These are phyloP conservation scores for Auxenochlorella pyrenoidosa DNA, from an alignment of 139 green algal genomes.

Conservation along the genomic window DNA sequence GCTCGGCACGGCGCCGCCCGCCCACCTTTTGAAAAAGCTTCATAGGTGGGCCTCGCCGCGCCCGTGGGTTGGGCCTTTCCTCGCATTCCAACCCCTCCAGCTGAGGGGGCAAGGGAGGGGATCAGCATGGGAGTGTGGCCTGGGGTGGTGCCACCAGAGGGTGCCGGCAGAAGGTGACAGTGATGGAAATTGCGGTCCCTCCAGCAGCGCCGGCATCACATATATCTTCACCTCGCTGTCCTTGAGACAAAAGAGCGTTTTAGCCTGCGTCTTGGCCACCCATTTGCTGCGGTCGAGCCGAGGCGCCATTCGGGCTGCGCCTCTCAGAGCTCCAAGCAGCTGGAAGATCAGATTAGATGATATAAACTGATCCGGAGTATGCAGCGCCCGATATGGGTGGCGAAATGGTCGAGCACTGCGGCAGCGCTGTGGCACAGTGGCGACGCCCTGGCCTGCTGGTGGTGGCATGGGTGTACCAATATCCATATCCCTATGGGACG, in stretches of 20 bases:
- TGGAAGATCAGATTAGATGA: no score
- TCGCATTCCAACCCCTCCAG: not conserved
- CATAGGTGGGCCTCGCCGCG: not conserved
- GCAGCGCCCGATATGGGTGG: no score
- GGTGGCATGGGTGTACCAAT: no score
- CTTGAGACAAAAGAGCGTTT: constrained; percentile 6
- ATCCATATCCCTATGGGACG: no score
- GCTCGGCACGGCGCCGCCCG: not conserved
- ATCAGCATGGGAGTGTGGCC: not conserved
- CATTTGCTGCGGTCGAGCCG: constrained; percentile 13
- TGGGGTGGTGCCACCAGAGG: no score
- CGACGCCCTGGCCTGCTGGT: no score
- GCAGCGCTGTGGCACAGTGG: no score
- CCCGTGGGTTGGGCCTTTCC: constrained; percentile 17
- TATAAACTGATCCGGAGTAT: no score
- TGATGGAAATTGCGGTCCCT: not conserved
- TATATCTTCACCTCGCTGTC: constrained; percentile 5
- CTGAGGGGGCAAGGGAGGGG: not conserved
- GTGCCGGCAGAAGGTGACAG: not conserved
- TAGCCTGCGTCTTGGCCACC: constrained; percentile 19
- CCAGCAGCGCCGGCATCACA: not conserved
- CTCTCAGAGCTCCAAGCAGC: no score
- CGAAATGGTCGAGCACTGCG: no score
- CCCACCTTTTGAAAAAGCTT: constrained; percentile 1
- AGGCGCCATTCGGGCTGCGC: not conserved